Evolutionary conservation across 108 stramenopile genomes (phyloP).

Genomic region (Aureococcus anophagefferens): DNA sequence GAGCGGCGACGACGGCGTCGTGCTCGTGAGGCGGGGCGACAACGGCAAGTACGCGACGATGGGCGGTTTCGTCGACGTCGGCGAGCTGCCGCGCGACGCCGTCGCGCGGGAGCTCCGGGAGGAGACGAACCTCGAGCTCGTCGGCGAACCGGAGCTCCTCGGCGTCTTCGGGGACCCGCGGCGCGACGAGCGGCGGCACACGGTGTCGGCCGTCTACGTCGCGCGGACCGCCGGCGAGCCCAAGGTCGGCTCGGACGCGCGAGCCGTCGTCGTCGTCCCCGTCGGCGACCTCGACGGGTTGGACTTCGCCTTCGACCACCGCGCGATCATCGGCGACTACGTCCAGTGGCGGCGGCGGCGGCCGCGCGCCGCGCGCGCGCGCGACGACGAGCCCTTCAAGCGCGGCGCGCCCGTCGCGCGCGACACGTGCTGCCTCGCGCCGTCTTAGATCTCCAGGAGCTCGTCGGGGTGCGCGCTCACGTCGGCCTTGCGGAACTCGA

Average conservation of each 20-base stretch:
- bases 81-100: constrained; percentile 58
- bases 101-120: constrained; percentile 61
- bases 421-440: too few relatives aligned
- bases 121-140: constrained; percentile 56
- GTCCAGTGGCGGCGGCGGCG: not conserved
- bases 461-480: too few relatives aligned
- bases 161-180: not conserved
- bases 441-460: too few relatives aligned
- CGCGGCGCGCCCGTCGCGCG: too few relatives aligned
- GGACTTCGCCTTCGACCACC: constrained; percentile 16
- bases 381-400: too few relatives aligned
- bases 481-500: too few relatives aligned
- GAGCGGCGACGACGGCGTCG: constrained; percentile 45
- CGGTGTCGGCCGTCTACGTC: not conserved
- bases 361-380: too few relatives aligned
- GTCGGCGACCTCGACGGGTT: not conserved
- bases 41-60: constrained; percentile 67
- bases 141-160: not conserved
- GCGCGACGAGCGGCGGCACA: constrained; percentile 1
- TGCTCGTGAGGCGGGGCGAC: constrained; percentile 62
- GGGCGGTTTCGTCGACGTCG: constrained; percentile 69
- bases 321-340: constrained; percentile 4
- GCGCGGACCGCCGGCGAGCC: not conserved
- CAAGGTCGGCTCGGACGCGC: not conserved
- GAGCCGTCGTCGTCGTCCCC: not conserved